These are phyloP conservation scores for Penicillium concentricum DNA, from an alignment of 2,329 filamentous ascomycete genomes.

Conservation along the genomic window DNA sequence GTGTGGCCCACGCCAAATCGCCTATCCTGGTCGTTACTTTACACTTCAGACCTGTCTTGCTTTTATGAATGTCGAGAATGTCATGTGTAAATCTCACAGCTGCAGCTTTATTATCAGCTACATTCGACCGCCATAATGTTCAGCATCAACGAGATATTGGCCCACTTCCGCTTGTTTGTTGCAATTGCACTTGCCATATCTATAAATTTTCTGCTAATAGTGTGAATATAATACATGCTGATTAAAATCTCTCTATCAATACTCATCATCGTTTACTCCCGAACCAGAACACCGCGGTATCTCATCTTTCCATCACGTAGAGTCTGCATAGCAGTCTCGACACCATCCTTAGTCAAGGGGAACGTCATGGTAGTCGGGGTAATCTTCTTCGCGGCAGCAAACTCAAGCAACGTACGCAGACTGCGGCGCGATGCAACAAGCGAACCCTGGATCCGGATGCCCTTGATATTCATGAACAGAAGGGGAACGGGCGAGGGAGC, in stretches of 20 bases:
- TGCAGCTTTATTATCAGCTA: too few relatives aligned
- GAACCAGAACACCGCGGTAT: conserved; percentile 49
- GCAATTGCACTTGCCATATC: not conserved
- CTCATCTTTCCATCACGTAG: conserved; percentile 48
- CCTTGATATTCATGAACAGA: conserved; percentile 49
- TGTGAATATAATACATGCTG: not conserved
- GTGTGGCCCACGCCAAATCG: too few relatives aligned
- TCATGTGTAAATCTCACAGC: too few relatives aligned
- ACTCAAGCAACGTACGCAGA: conserved; percentile 59
- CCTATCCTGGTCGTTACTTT: too few relatives aligned
- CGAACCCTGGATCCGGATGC: conserved; percentile 62
- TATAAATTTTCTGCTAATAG: not conserved
- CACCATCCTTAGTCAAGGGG: conserved; percentile 47
- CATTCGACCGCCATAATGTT: too few relatives aligned
- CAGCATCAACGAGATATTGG: too few relatives aligned
- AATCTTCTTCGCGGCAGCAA: conserved; percentile 61
- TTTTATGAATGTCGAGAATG: too few relatives aligned
- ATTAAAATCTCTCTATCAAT: conserved; percentile 20
- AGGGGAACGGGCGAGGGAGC: conserved; percentile 20
- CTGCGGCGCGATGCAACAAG: conserved; percentile 63
- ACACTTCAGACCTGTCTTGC: too few relatives aligned
- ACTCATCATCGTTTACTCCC: not conserved
- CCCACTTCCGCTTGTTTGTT: too few relatives aligned
- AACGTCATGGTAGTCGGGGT: conserved; percentile 65
- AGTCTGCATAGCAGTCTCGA: conserved; percentile 44